These are phyloP conservation scores for Ascomycota sp. DNA, from an alignment of 2,329 filamentous ascomycete genomes.

Conservation along the genomic window DNA sequence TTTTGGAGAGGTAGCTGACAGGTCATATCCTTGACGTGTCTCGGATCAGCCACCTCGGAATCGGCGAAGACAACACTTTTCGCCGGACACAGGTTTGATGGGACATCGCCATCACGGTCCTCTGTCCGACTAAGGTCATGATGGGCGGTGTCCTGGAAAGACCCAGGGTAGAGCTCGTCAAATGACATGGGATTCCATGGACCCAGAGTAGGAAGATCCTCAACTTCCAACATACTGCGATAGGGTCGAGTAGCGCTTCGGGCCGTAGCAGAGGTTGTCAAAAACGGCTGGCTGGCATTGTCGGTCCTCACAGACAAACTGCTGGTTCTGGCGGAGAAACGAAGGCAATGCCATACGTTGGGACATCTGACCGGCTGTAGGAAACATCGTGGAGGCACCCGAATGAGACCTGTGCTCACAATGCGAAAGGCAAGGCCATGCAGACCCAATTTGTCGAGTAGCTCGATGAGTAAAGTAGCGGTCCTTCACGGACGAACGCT, in stretches of 20 bases:
- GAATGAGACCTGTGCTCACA: not conserved
- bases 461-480: constrained; percentile 2
- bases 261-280: constrained; percentile 1
- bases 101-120: not conserved
- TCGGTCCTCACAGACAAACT: constrained; percentile 8
- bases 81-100: no score
- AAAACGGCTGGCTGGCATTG: constrained; percentile 1
- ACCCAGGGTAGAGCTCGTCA: constrained; percentile 21
- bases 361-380: no score
- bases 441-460: no score
- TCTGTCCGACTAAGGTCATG: constrained; percentile 1
- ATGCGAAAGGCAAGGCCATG: not conserved
- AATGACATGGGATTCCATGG: constrained; percentile 22
- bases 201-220: constrained; percentile 23
- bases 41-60: not conserved
- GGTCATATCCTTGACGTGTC: constrained; percentile 5
- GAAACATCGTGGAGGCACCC: no score
- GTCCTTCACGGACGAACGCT: constrained; percentile 8
- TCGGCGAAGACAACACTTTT: not conserved
- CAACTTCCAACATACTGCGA: constrained; percentile 33
- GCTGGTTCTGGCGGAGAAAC: constrained; percentile 13
- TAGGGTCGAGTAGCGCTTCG: constrained; percentile 13
- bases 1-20: constrained; percentile 16
- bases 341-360: constrained; percentile 4
- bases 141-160: constrained; percentile 6